Evolutionary conservation across 169 alveolate genomes (phyloP).

Genomic region (Plasmodium malariae): DNA sequence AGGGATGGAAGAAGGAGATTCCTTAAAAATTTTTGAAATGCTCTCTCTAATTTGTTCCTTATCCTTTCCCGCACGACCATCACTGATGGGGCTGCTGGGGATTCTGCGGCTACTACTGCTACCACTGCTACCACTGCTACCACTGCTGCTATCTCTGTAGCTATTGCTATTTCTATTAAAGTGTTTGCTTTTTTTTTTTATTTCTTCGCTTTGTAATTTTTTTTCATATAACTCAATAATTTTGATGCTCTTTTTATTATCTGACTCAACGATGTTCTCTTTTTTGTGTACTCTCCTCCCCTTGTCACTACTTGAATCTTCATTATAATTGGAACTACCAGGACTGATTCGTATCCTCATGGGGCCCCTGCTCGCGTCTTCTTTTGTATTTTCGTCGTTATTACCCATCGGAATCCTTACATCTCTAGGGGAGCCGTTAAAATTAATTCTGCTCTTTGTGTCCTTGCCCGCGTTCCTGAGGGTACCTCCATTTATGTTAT

Average conservation of each 20-base stretch:
- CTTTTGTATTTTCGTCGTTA: too few species aligned
- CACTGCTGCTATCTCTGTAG: neutral
- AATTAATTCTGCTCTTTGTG: too few species aligned
- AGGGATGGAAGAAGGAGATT: conserved; percentile 51
- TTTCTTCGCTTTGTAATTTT: conserved; percentile 8
- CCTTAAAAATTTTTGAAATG: conserved; percentile 44
- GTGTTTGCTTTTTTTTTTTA: neutral
- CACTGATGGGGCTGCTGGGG: neutral
- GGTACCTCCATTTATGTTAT: too few species aligned
- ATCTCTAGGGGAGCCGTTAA: too few species aligned
- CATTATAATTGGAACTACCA: too few species aligned
- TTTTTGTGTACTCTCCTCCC: neutral
- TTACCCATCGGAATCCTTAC: too few species aligned
- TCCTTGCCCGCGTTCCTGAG: too few species aligned
- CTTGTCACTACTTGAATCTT: neutral
- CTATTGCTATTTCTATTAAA: neutral
- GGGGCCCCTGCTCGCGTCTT: too few species aligned
- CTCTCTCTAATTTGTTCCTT: conserved; percentile 26
- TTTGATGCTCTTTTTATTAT: neutral
- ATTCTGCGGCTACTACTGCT: neutral
- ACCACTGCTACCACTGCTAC: neutral
- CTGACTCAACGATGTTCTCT: neutral
- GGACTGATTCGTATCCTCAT: too few species aligned
- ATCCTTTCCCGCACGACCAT: neutral
- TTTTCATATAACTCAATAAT: conserved; percentile 18